Percentiles rank a stretch among this genome's conserved stretches.
Evolutionary conservation across 108 stramenopile species (phyloP).

Genomic region (Cyclotella sp.): DNA sequence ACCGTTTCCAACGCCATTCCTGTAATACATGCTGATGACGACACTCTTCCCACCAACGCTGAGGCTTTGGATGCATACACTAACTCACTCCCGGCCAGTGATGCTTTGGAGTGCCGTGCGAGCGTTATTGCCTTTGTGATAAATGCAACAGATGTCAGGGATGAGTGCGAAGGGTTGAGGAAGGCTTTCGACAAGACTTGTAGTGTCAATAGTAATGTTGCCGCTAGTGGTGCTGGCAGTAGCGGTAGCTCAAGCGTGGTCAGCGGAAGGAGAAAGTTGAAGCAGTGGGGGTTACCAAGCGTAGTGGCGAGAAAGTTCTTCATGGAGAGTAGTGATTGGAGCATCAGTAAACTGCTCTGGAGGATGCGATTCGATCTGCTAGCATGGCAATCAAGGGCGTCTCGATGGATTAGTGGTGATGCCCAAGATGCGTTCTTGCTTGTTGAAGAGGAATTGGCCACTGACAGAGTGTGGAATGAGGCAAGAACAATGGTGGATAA

Average conservation of each 20-base stretch:
- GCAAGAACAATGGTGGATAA: slow-evolving; percentile 26
- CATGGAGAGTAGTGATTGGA: not conserved
- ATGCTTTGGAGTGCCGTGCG: slow-evolving; percentile 75
- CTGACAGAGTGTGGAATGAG: slow-evolving; percentile 42
- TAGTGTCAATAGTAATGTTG: slow-evolving; percentile 36
- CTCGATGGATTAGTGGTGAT: slow-evolving; percentile 4
- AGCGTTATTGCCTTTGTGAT: slow-evolving; percentile 84
- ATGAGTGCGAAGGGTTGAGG: slow-evolving; percentile 87
- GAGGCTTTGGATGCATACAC: slow-evolving; percentile 41
- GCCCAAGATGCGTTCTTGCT: slow-evolving; percentile 23
- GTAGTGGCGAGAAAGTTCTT: slow-evolving; percentile 7
- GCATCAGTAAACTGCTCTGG: not conserved
- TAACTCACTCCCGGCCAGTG: slow-evolving; percentile 50
- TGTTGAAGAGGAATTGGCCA: slow-evolving; percentile 50
- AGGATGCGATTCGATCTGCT: not conserved
- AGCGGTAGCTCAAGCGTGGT: slow-evolving; percentile 2
- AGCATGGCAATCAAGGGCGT: not conserved
- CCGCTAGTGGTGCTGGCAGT: not conserved
- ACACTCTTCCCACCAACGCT: slow-evolving; percentile 33
- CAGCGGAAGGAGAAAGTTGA: slow-evolving; percentile 30
- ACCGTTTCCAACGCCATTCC: slow-evolving; percentile 1
- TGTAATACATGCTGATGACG: slow-evolving; percentile 29
- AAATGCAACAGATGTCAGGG: slow-evolving; percentile 85
- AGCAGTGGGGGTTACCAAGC: slow-evolving; percentile 29
- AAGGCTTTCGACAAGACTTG: slow-evolving; percentile 87